phyloP scores from a whole-genome alignment of 257 asterid genomes.

The Solanum medicagineum region DNA sequence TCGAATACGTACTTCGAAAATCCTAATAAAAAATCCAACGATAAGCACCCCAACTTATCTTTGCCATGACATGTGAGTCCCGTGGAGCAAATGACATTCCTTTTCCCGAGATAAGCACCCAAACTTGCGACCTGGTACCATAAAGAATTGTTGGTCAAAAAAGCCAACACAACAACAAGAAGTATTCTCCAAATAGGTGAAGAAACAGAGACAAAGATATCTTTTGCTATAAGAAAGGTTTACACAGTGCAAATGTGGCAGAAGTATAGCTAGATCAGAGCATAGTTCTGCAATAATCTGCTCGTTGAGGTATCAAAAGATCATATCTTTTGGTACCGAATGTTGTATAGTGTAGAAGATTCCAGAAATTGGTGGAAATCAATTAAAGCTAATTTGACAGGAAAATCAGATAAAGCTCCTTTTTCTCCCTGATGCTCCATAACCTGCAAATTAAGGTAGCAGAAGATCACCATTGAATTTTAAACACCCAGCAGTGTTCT shows the following conservation, averaged over 20 bases:
- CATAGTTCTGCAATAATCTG: neutral
- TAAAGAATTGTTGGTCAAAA: neutral
- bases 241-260: neutral
- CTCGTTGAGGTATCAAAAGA: neutral
- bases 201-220: neutral
- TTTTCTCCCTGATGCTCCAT: neutral
- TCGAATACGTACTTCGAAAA: neutral
- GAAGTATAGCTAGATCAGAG: too few species aligned
- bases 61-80: too few species aligned
- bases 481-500: neutral
- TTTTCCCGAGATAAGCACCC: constrained; percentile 53
- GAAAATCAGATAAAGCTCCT: neutral
- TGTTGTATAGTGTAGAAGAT: neutral
- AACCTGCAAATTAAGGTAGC: neutral
- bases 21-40: constrained; percentile 6
- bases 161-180: neutral
- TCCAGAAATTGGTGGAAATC: neutral
- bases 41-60: constrained; percentile 78
- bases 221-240: neutral
- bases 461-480: neutral
- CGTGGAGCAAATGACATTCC: too few species aligned
- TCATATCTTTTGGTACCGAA: neutral
- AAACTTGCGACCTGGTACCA: constrained; percentile 75
- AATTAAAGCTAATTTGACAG: neutral
- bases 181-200: neutral